phyloP scores from a whole-genome alignment of 106 monocot species.

The Chionographis japonica region DNA sequence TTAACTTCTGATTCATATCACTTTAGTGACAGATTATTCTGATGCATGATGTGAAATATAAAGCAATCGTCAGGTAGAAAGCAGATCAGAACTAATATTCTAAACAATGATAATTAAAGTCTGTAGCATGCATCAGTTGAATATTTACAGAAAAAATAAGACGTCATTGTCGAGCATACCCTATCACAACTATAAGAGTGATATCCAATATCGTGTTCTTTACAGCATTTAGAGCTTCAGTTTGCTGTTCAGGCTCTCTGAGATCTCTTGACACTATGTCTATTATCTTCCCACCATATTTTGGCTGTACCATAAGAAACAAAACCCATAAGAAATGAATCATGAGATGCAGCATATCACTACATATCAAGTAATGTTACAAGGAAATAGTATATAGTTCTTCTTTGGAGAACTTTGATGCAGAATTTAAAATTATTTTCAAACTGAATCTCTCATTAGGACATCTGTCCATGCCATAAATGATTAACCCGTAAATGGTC shows the following conservation, averaged over 20 bases:
- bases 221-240: slow-evolving; percentile 55
- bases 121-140: too few relatives aligned
- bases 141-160: too few relatives aligned
- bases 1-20: too few relatives aligned
- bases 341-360: neutral
- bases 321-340: neutral
- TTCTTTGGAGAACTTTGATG: neutral
- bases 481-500: too few relatives aligned
- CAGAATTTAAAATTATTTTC: neutral
- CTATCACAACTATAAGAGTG: slow-evolving; percentile 52
- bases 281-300: slow-evolving; percentile 77
- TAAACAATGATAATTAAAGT: too few relatives aligned
- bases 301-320: slow-evolving; percentile 46
- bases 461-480: too few relatives aligned
- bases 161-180: slow-evolving; percentile 22
- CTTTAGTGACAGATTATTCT: too few relatives aligned
- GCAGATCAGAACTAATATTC: too few relatives aligned
- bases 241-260: slow-evolving; percentile 48
- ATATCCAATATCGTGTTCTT: slow-evolving; percentile 48
- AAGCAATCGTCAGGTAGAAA: too few relatives aligned
- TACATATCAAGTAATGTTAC: too few relatives aligned
- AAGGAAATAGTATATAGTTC: neutral
- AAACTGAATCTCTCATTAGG: too few relatives aligned
- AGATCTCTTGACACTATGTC: slow-evolving; percentile 70
- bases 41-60: too few relatives aligned